Percentiles rank a stretch among this genome's conserved stretches.
Evolutionary conservation across 371 early-diverging fungal genomes (phyloP).

Genomic region (Apophysomyces elegans): DNA sequence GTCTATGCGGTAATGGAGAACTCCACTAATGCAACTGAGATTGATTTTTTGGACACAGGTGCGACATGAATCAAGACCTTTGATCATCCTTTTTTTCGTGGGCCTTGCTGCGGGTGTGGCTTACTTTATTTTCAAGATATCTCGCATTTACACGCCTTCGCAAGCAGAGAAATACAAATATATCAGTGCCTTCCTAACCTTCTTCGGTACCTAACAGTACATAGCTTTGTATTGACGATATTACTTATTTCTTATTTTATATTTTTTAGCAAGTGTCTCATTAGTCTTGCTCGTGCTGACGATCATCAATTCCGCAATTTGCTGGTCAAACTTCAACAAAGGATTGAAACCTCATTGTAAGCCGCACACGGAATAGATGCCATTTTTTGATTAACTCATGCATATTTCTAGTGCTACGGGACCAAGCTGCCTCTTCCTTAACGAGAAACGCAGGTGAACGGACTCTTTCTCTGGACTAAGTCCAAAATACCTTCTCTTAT

Average conservation of each 20-base stretch:
- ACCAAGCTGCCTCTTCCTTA: slow-evolving; percentile 15
- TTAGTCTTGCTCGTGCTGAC: slow-evolving; percentile 72
- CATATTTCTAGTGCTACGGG: slow-evolving; percentile 24
- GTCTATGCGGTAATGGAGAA: slow-evolving; percentile 69
- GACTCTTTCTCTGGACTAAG: slow-evolving; percentile 33
- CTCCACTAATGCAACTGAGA: slow-evolving; percentile 1
- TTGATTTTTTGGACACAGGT: slow-evolving; percentile 30
- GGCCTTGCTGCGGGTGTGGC: slow-evolving; percentile 72
- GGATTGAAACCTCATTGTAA: slow-evolving; percentile 71
- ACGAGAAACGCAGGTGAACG: slow-evolving; percentile 29
- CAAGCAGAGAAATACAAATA: slow-evolving; percentile 63
- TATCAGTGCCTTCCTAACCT: slow-evolving; percentile 80
- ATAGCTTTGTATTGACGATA: too few species aligned
- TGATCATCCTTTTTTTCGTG: slow-evolving; percentile 71
- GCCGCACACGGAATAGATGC: slow-evolving; percentile 8
- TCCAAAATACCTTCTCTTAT: not conserved
- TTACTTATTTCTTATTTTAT: too few species aligned
- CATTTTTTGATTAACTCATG: slow-evolving; percentile 10
- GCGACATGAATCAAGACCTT: slow-evolving; percentile 43
- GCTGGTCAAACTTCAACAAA: slow-evolving; percentile 81
- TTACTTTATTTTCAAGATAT: slow-evolving; percentile 88
- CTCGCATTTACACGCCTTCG: slow-evolving; percentile 73
- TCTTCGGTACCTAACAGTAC: slow-evolving; percentile 67
- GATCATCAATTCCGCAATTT: slow-evolving; percentile 68
- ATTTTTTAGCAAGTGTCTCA: slow-evolving; percentile 62